Evolutionary conservation across 768 basidiomycete species (phyloP).

Genomic region (Psilocybe tampanensis): DNA sequence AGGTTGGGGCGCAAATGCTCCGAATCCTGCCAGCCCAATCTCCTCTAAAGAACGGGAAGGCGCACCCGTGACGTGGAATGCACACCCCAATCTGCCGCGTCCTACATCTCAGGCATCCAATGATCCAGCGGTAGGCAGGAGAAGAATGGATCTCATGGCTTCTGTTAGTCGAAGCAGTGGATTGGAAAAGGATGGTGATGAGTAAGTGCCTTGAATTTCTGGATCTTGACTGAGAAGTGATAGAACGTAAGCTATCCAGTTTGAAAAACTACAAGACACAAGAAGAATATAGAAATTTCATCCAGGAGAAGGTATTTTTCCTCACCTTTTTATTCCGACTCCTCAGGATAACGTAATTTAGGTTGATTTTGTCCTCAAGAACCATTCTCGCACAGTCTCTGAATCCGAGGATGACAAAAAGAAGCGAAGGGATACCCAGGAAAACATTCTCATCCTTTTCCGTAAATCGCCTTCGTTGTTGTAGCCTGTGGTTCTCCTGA

Average conservation of each 20-base stretch:
- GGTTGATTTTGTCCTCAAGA: constrained; percentile 51
- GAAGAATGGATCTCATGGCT: constrained; percentile 65
- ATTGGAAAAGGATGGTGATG: constrained; percentile 71
- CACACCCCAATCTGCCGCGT: no score
- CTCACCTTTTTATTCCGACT: background rate
- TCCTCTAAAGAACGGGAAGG: background rate
- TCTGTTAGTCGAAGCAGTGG: constrained; percentile 81
- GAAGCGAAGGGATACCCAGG: constrained; percentile 55
- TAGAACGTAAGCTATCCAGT: constrained; percentile 42
- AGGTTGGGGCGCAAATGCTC: background rate
- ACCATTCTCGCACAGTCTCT: constrained; percentile 29
- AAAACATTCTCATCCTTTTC: constrained; percentile 74
- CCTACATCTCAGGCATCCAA: background rate
- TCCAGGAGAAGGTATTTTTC: constrained; percentile 60
- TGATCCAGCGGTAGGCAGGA: constrained; percentile 11
- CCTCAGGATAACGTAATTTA: constrained; percentile 22
- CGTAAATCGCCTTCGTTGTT: constrained; percentile 42
- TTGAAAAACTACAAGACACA: constrained; percentile 62
- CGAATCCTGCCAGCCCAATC: background rate
- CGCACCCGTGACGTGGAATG: background rate
- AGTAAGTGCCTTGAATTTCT: constrained; percentile 47
- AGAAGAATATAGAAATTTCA: constrained; percentile 66
- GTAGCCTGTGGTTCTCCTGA: background rate
- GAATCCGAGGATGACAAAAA: constrained; percentile 36
- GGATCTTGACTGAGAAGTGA: constrained; percentile 25